Conservation (phyloP, 129 eudicot species). For the Solidago caesia region DNA sequence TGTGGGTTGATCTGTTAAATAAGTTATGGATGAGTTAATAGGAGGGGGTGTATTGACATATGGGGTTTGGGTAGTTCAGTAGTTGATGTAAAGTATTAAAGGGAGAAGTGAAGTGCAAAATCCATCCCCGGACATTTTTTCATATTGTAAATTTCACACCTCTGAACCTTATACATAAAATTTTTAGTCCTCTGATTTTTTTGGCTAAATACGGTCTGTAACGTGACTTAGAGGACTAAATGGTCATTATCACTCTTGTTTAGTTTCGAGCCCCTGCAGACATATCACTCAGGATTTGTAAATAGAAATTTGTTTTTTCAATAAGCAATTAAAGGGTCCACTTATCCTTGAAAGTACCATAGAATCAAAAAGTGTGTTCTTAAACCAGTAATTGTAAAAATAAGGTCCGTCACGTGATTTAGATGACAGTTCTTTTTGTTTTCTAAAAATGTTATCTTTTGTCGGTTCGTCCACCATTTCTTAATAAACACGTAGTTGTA, state of each 20-base stretch:
- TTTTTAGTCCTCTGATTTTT: not conserved
- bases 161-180: not conserved
- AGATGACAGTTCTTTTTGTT: too few species aligned
- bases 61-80: not conserved
- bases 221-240: not conserved
- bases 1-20: not conserved
- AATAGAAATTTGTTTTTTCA: not conserved
- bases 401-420: too few species aligned
- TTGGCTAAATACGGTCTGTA: not conserved
- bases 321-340: not conserved
- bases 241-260: not conserved
- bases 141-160: not conserved
- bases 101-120: not conserved
- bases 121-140: not conserved
- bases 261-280: not conserved
- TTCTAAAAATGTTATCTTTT: too few species aligned
- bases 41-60: not conserved
- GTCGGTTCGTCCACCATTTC: too few species aligned
- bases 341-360: too few species aligned
- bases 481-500: not conserved
- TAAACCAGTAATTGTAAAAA: too few species aligned
- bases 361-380: too few species aligned
- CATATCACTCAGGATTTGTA: not conserved
- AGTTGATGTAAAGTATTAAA: not conserved
- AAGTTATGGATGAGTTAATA: not conserved